Evolutionary conservation across 2,329 filamentous ascomycete species (phyloP).

Genomic region (Colletotrichum phormii): DNA sequence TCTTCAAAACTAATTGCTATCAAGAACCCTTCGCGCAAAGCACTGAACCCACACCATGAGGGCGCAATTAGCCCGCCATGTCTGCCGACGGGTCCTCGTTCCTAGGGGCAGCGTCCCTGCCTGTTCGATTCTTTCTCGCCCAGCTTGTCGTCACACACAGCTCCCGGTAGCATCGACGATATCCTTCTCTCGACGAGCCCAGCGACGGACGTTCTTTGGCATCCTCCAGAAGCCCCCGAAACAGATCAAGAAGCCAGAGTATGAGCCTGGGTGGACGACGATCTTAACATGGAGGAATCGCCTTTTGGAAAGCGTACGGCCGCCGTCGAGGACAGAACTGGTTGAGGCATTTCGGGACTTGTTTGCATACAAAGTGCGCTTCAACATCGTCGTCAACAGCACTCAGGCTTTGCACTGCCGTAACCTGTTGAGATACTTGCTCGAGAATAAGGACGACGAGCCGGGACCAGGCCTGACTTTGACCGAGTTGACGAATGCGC

Average conservation of each 20-base stretch:
- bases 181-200: slow-evolving; percentile 39
- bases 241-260: slow-evolving; percentile 69
- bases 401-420: slow-evolving; percentile 70
- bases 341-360: slow-evolving; percentile 73
- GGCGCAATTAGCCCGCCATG: slow-evolving; percentile 58
- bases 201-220: slow-evolving; percentile 66
- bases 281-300: slow-evolving; percentile 77
- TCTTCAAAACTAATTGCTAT: not conserved
- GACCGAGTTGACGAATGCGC: slow-evolving; percentile 57
- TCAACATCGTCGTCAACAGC: slow-evolving; percentile 66
- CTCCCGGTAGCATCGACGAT: slow-evolving; percentile 39
- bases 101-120: slow-evolving; percentile 48
- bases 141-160: slow-evolving; percentile 40
- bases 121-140: slow-evolving; percentile 47
- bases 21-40: slow-evolving; percentile 23
- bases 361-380: slow-evolving; percentile 66
- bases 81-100: slow-evolving; percentile 52
- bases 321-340: slow-evolving; percentile 73
- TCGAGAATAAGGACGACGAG: slow-evolving; percentile 48
- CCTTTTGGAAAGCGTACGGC: slow-evolving; percentile 71
- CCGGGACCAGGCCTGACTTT: slow-evolving; percentile 48
- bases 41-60: slow-evolving; percentile 51
- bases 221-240: slow-evolving; percentile 71
- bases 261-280: slow-evolving; percentile 77
- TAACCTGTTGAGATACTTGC: slow-evolving; percentile 72